Base-by-base conservation (phyloP, 371 early-diverging fungal species). In the Mortierella sp. region DNA sequence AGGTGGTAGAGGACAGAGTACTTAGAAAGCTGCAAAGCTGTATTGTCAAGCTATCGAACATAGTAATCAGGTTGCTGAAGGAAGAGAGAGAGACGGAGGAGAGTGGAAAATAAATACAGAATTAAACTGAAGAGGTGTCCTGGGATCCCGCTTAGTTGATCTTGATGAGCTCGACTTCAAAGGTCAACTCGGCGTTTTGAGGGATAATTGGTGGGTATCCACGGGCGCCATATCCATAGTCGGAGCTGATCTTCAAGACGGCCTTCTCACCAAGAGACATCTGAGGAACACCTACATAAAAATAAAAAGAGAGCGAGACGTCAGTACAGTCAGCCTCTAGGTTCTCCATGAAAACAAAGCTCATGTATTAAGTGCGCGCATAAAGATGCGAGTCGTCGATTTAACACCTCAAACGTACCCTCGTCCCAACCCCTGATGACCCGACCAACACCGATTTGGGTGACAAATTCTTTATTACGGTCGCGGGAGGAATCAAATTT, bases 351-450 rank as follows among this genome's bases (percentile, higher is more conserved):
- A 48, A 48, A 48, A 14, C 48, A 48, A 38, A 38, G 5, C 26
- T 44, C 28, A 24, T n/a, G n/a, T n/a, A 38, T 34, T n/a, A 0
- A 3, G 58, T 26, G 28, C 16, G 3, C 31, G 10, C 16, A 13
- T 19, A 19, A 63, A 54, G 19, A 4, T 11, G 50, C 21, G 26
- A 3, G 52, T 31, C 38, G 5, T 3, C 14, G 42, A 38, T 47
- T 38, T 31, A 57, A n/a, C 31, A 73, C 63, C 6, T 57, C 13
- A 26, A n/a, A 73, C 50, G 52, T 77, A 83, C 76, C 77, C 83
- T 94, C 91, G 81, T 95, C 94, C 95, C 96, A 95, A 82, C 97
- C 98, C 80, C 90, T 89, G 91, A 99, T 99, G 87, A 99, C 97
- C 81, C 91, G 94, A n/a, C 97, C 97, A 58, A 96, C 95, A 84